phyloP scores from a whole-genome alignment of 768 basidiomycete species.

The Suillus bovinus region DNA sequence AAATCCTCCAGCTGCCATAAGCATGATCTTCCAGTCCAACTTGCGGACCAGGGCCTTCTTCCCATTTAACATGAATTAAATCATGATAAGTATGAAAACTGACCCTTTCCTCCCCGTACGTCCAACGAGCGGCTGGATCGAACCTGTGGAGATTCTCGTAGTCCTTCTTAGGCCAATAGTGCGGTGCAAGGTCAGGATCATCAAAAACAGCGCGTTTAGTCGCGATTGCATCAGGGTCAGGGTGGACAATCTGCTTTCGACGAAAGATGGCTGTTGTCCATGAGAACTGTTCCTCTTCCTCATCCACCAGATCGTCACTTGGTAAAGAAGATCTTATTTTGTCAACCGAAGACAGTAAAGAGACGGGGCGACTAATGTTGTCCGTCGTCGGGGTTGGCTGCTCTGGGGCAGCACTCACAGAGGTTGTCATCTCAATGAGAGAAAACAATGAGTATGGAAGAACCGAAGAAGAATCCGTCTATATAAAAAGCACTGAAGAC shows the following conservation, averaged over 20 bases:
- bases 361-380: neutral
- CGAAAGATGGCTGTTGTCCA: slow-evolving; percentile 12
- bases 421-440: neutral
- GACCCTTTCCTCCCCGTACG: slow-evolving; percentile 53
- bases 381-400: neutral
- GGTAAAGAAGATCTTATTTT: neutral
- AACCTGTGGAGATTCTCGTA: slow-evolving; percentile 62
- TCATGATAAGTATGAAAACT: slow-evolving; percentile 8
- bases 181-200: slow-evolving; percentile 44
- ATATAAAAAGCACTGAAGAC: neutral
- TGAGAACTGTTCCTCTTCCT: slow-evolving; percentile 9
- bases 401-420: neutral
- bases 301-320: slow-evolving; percentile 12
- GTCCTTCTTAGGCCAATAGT: slow-evolving; percentile 46
- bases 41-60: slow-evolving; percentile 49
- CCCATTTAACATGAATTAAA: neutral
- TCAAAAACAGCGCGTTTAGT: slow-evolving; percentile 57
- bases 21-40: slow-evolving; percentile 63
- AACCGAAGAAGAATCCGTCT: neutral
- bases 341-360: neutral
- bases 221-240: slow-evolving; percentile 39
- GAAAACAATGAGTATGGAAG: neutral
- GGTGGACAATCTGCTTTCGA: neutral
- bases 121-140: slow-evolving; percentile 61
- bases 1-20: slow-evolving; percentile 57